Base-by-base conservation (phyloP, 23 red algal genomes). In the Pyropia yezoensis region DNA sequence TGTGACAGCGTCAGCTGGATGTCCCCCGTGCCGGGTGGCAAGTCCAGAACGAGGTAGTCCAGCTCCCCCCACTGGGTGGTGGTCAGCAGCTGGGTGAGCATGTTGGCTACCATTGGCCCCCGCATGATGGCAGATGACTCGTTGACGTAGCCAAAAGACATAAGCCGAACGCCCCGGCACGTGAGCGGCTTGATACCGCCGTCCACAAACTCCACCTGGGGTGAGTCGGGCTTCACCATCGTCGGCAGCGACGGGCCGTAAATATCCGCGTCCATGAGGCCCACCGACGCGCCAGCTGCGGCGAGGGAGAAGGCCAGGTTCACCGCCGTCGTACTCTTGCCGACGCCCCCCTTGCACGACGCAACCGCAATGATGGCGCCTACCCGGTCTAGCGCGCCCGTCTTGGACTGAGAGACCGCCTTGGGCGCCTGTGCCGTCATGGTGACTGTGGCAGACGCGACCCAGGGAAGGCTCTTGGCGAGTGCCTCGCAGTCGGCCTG, bases 71-170 rank as follows among this genome's bases (percentile, higher is more conserved):
- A 98, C 19, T 98, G 59, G 33, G 86, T 98, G 18, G 79, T 86
- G 3, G 78, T 85, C 21, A 98, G 65, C 52, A 98, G 73, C 81
- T 98, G 94, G 45, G 84, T 89, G n/a, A 98, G 54, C 14, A 98
- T 74, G 66, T 84, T 90, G 18, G 94, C 79, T 19, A 98, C 83
- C 94, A 98, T 98, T 2, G 94, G 94, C 15, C 94, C 94, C 3
- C 94, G 77, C 85, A 98, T 89, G 29, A 98, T 88, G 0, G 94
- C 94, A 11, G 94, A 89, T 52, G 91, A 79, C 20, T 67, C 61
- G 73, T 98, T 98, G 50, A 98, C 74, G 66, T 98, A 98, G 32
- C 94, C 94, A 79, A 98, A 98, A 23, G 84, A 90, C 94, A 98
- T 98, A 1, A 98, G 82, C 79, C 91, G 91, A 18, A 98, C 94